These are phyloP conservation scores for Rasamsonia emersonii DNA, from an alignment of 2,329 filamentous ascomycete species.

Conservation along the genomic window DNA sequence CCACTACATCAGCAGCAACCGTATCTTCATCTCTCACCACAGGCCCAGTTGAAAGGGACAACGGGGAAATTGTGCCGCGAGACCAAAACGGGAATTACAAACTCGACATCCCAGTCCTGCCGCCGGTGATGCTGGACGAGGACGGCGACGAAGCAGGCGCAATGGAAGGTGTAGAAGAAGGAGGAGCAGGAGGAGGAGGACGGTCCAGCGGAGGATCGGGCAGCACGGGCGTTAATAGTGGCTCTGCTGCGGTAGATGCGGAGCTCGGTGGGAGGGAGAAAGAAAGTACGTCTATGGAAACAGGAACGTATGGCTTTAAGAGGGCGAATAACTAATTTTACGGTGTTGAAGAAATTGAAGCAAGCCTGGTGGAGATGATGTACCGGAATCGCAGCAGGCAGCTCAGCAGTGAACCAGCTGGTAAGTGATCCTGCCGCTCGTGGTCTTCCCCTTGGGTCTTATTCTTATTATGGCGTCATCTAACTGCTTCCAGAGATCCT, in stretches of 20 bases:
- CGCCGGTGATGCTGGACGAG: conserved; percentile 25
- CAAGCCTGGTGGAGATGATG: conserved; percentile 37
- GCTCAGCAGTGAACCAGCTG: conserved; percentile 55
- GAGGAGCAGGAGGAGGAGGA: conserved; percentile 47
- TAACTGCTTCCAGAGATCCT: conserved; percentile 53
- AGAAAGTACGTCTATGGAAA: conserved; percentile 26
- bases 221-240: conserved; percentile 48
- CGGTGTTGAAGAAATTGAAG: conserved; percentile 35
- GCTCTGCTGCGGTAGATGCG: conserved; percentile 8
- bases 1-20: too few species aligned
- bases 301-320: background rate
- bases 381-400: conserved; percentile 37
- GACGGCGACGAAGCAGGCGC: conserved; percentile 27
- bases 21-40: too few species aligned
- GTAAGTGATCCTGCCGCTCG: conserved; percentile 39
- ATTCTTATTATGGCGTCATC: conserved; percentile 1
- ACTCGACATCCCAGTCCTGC: conserved; percentile 37
- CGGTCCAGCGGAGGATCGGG: conserved; percentile 44
- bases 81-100: conserved; percentile 42
- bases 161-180: conserved; percentile 40
- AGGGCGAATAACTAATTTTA: conserved; percentile 2
- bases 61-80: conserved; percentile 41
- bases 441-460: background rate
- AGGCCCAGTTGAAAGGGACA: conserved; percentile 32
- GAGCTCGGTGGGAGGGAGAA: conserved; percentile 26